These are phyloP conservation scores for Nitzschia putrida DNA, from an alignment of 108 stramenopile genomes.

Conservation along the genomic window DNA sequence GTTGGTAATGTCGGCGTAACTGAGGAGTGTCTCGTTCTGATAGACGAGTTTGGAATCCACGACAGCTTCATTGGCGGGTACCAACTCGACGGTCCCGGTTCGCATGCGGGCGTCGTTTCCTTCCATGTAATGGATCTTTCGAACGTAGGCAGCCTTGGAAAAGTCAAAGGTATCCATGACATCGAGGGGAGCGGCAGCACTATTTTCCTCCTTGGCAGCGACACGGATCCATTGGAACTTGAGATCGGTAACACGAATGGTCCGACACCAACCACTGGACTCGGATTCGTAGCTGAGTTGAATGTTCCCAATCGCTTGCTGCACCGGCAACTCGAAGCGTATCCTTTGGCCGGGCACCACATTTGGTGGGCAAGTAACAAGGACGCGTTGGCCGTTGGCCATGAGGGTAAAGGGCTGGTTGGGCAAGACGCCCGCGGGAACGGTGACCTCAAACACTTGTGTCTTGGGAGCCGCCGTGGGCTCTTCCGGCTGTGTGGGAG, in stretches of 20 bases:
- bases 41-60: conserved; percentile 62
- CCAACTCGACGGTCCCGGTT: conserved; percentile 61
- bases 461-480: conserved; percentile 57
- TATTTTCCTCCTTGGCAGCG: conserved; percentile 44
- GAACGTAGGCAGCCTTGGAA: conserved; percentile 76
- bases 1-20: conserved; percentile 75
- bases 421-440: conserved; percentile 81
- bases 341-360: conserved; percentile 86
- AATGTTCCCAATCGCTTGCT: conserved; percentile 41
- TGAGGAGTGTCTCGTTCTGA: conserved; percentile 50
- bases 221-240: conserved; percentile 91
- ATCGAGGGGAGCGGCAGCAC: conserved; percentile 22
- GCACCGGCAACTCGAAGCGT: conserved; percentile 85
- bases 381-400: conserved; percentile 87
- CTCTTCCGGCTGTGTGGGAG: conserved; percentile 52
- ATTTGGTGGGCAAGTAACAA: conserved; percentile 90
- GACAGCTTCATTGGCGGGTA: conserved; percentile 73
- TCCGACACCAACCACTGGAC: conserved; percentile 84
- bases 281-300: conserved; percentile 70
- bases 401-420: conserved; percentile 86
- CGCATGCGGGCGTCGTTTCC: conserved; percentile 85
- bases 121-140: conserved; percentile 67
- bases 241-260: conserved; percentile 80
- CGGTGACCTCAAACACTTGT: conserved; percentile 88
- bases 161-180: conserved; percentile 66